phyloP scores from a whole-genome alignment of 2,329 filamentous ascomycete species.

The Alternaria brassicae region DNA sequence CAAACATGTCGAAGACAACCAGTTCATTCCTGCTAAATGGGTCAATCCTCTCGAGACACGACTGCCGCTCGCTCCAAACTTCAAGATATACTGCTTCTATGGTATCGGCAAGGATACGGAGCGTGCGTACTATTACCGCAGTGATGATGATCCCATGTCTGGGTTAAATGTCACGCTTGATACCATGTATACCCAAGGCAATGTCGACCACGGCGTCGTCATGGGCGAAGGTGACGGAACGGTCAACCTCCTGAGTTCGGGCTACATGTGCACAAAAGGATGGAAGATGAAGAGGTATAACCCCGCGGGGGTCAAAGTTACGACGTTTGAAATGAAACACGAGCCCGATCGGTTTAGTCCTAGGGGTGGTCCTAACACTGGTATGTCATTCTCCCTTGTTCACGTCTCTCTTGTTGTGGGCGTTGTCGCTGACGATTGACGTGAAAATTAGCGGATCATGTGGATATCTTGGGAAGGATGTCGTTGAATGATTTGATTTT shows the following conservation, averaged over 20 bases:
- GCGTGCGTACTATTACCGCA: slow-evolving; percentile 87
- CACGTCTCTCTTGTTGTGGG: background rate
- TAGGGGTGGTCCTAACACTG: slow-evolving; percentile 71
- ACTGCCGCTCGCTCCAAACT: slow-evolving; percentile 81
- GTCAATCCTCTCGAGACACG: slow-evolving; percentile 92
- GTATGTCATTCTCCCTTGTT: slow-evolving; percentile 46
- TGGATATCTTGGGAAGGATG: slow-evolving; percentile 90
- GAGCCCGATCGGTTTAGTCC: slow-evolving; percentile 93
- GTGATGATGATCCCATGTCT: slow-evolving; percentile 69
- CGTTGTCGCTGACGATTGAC: slow-evolving; percentile 9
- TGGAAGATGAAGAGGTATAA: slow-evolving; percentile 96
- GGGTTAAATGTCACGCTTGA: slow-evolving; percentile 70
- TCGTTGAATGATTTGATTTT: slow-evolving; percentile 91
- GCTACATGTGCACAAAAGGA: slow-evolving; percentile 96
- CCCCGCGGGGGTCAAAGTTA: slow-evolving; percentile 80
- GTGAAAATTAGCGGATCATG: slow-evolving; percentile 74
- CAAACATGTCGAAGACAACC: slow-evolving; percentile 75
- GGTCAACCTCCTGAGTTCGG: slow-evolving; percentile 87
- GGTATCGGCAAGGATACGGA: slow-evolving; percentile 94
- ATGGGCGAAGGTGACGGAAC: slow-evolving; percentile 97
- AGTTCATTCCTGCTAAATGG: slow-evolving; percentile 73
- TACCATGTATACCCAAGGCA: slow-evolving; percentile 56
- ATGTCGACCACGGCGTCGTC: slow-evolving; percentile 84
- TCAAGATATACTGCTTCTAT: slow-evolving; percentile 98
- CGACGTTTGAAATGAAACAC: slow-evolving; percentile 93